Base-by-base conservation (phyloP, 345 rosid species). In the Erodium maritimum region DNA sequence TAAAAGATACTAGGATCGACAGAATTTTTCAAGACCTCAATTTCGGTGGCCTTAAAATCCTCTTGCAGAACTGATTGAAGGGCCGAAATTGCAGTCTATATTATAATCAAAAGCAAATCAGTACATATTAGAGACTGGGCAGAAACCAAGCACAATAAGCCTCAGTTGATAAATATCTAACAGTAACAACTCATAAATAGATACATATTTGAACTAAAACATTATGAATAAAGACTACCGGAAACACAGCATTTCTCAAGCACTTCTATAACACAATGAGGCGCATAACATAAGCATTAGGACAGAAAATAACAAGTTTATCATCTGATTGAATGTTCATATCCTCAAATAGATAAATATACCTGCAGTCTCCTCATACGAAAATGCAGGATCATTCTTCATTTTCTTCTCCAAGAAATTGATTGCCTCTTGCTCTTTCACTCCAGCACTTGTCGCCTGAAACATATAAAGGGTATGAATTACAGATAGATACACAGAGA, bases 331-430 rank as follows among this genome's bases (percentile, higher is more conserved):
- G 34, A 33, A 33, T 54, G 19, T 21, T n/a, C 14, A 23, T 4
- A 45, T 18, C 17, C 19, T 23, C 7, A 13, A 37, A 66, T 34
- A 57, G 61, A 42, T 13, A 60, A 14, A 59, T 21, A 16, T 75
- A 87, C 99, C 96, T 93, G 99, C 69, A 89, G 97, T 93, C 79
- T 93, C 97, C 48, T 84, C 90, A 50, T 79, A 93, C 1, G 99
- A 66, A 69, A 89, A 83, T 16, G 82, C 71, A 48, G 95, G 96
- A 61, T 89, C 91, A 70, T 83, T 91, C 77, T 89, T 93, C 99
- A 93, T 86, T 72, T 93, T 93, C 85, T 93, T 93, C 73, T 93
- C 99, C 83, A 93, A 70, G 79, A 93, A 93, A 75, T 87, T 93
- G 67, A 93, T 84, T 33, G 99, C 97, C 76, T 93, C 99, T 72